A percentile compares a stretch with the other conserved stretches of the same genome.
Conservation (phyloP, 345 rosid species). For the Boechera retrofracta region DNA sequence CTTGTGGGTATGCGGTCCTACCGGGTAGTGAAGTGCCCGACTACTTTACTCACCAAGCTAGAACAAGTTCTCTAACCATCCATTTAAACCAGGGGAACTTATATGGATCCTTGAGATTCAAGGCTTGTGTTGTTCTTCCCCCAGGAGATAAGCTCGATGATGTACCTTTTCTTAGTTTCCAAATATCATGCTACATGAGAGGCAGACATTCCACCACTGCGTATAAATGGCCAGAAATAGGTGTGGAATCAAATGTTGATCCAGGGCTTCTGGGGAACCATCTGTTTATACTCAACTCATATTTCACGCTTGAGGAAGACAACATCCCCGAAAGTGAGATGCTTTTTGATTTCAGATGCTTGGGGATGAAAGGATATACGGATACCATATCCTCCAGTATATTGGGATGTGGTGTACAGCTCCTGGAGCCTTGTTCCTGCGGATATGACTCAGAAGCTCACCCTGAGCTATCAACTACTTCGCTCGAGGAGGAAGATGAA, state of each 20-base stretch:
- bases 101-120: too few relatives aligned
- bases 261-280: not conserved
- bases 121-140: too few relatives aligned
- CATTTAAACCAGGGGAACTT: too few relatives aligned
- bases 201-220: too few relatives aligned
- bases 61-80: too few relatives aligned
- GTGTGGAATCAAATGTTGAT: not conserved
- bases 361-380: not conserved
- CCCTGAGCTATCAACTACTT: not conserved
- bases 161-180: too few relatives aligned
- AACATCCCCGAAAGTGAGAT: not conserved
- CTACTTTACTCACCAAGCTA: too few relatives aligned
- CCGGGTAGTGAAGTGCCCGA: too few relatives aligned
- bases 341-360: constrained; percentile 4
- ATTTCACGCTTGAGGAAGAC: constrained; percentile 1
- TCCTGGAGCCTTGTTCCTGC: constrained; percentile 8
- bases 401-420: constrained; percentile 8
- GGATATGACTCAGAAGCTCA: not conserved
- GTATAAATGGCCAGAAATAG: too few relatives aligned
- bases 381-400: not conserved
- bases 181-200: too few relatives aligned
- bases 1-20: too few relatives aligned
- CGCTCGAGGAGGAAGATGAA: not conserved
- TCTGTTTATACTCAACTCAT: not conserved
- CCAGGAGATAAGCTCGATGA: too few relatives aligned